phyloP scores from a whole-genome alignment of 2,329 filamentous ascomycete species.

The Colletotrichum euphorbiae region DNA sequence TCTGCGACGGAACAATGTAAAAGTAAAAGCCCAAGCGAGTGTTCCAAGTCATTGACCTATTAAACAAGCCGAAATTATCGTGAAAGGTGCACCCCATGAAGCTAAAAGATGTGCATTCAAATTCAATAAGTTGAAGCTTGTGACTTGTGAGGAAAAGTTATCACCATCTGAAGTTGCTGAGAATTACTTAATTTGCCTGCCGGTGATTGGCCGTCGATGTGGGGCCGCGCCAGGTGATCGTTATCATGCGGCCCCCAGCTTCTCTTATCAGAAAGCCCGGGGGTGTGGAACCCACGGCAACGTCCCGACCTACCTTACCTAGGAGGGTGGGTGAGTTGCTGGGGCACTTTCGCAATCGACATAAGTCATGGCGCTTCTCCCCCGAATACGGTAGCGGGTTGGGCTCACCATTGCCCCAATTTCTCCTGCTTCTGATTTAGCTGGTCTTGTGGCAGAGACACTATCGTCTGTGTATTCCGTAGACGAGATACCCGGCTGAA shows the following conservation, averaged over 20 bases:
- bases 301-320: not conserved
- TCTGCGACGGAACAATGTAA: not conserved
- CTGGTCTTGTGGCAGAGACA: not conserved
- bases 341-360: constrained; percentile 31
- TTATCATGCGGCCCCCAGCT: constrained; percentile 34
- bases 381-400: constrained; percentile 29
- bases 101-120: not conserved
- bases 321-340: constrained; percentile 17
- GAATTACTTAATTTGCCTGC: constrained; percentile 35
- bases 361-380: constrained; percentile 35
- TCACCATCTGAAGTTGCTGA: constrained; percentile 36
- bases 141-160: constrained; percentile 36
- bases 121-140: constrained; percentile 25
- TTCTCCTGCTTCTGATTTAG: not conserved
- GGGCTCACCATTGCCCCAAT: constrained; percentile 14
- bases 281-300: constrained; percentile 18
- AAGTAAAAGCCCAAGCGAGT: not conserved
- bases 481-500: not conserved
- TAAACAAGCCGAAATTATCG: too few species aligned
- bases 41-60: not conserved
- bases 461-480: not conserved
- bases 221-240: constrained; percentile 21
- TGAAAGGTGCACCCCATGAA: not conserved
- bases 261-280: constrained; percentile 36
- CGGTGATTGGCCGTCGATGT: constrained; percentile 24